Percentiles rank a stretch among this genome's conserved stretches.
Conservation (phyloP, 2,329 filamentous ascomycete species). For the Polytolypa hystricis region DNA sequence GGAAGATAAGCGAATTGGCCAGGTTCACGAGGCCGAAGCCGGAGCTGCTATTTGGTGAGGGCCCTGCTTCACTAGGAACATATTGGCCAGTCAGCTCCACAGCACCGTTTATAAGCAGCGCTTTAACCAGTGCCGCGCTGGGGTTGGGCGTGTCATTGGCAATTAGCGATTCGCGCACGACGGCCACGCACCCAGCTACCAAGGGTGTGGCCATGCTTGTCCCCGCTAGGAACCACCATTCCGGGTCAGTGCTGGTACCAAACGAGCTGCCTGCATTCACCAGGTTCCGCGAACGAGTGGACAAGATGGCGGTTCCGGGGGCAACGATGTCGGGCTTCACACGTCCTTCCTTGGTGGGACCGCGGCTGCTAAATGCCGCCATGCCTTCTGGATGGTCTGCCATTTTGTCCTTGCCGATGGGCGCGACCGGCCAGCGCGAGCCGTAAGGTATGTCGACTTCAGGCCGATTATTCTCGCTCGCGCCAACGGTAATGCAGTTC, state of each 20-base stretch:
- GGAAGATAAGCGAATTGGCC: slow-evolving; percentile 9
- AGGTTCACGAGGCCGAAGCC: slow-evolving; percentile 16
- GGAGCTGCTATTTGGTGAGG: slow-evolving; percentile 12
- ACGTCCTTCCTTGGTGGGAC: slow-evolving; percentile 12
- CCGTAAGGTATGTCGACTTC: slow-evolving; percentile 10
- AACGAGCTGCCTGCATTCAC: slow-evolving; percentile 1
- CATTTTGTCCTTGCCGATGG: slow-evolving; percentile 8
- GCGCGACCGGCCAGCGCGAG: slow-evolving; percentile 4
- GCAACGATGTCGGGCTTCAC: slow-evolving; percentile 18
- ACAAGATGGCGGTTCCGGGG: slow-evolving; percentile 15
- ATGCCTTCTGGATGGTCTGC: slow-evolving; percentile 13
- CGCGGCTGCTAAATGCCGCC: slow-evolving; percentile 16
- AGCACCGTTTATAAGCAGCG: slow-evolving; percentile 18
- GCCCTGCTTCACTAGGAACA: slow-evolving; percentile 11
- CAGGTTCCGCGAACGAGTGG: slow-evolving; percentile 10
- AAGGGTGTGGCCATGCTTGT: slow-evolving; percentile 19
- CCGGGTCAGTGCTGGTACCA: slow-evolving; percentile 9
- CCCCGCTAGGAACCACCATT: slow-evolving; percentile 12
- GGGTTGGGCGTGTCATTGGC: slow-evolving; percentile 10
- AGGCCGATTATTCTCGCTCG: slow-evolving; percentile 15
- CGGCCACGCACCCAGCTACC: slow-evolving; percentile 15
- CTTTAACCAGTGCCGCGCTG: slow-evolving; percentile 17
- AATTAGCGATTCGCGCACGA: slow-evolving; percentile 13
- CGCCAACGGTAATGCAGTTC: slow-evolving; percentile 19
- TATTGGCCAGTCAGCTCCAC: slow-evolving; percentile 13